Base-by-base conservation (phyloP, 495 filamentous ascomycete genomes). In the Trichodelitschia bisporula region DNA sequence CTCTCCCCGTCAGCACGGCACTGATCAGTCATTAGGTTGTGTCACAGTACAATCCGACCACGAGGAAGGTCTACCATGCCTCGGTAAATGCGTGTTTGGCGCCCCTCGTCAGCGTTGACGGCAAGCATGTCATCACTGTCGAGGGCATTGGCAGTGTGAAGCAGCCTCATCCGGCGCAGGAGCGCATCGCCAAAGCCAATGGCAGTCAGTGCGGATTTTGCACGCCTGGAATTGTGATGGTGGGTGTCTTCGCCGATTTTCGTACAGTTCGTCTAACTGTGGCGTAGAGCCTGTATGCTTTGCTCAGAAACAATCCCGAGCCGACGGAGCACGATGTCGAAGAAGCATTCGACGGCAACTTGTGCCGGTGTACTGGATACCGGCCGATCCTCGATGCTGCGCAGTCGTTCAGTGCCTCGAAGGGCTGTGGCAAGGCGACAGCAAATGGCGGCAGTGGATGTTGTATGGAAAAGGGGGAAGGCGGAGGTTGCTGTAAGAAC, bases 191-290 rank as follows among this genome's bases (percentile, higher is more conserved):
- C 14, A 72, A 71, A 48, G 55, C 56, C 4, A 66, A 60, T 49
- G 65, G 64, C 4, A 64, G 59, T 35, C 66, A 71, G 32, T 74
- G 69, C 45, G 69, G 72, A 4, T 97, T 97, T 46, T 97, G 86
- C 45, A 95, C 86, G 4, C 86, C 84, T 3, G 86, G 86, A 5
- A 97, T 97, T 48, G 83, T 93, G 31, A 95, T 97, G 86, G 64
- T 66, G 46, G 13, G 53, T 19, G 10, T 20, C 17, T 9, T 23
- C 4, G 24, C 8, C 29, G 17, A 21, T 19, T 27, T 35, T 17
- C 1, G 15, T 10, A 26, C n/a, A 31, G 10, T 8, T 18, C 2
- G 16, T 14, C 14, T 36, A 26, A 8, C 4, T 19, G 14, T 39
- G 54, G 3, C 52, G 51, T 36, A 60, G 56, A 80, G 75, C 43